Conservation (phyloP, 495 filamentous ascomycete genomes). For the Aspergillus incahuasiensis region DNA sequence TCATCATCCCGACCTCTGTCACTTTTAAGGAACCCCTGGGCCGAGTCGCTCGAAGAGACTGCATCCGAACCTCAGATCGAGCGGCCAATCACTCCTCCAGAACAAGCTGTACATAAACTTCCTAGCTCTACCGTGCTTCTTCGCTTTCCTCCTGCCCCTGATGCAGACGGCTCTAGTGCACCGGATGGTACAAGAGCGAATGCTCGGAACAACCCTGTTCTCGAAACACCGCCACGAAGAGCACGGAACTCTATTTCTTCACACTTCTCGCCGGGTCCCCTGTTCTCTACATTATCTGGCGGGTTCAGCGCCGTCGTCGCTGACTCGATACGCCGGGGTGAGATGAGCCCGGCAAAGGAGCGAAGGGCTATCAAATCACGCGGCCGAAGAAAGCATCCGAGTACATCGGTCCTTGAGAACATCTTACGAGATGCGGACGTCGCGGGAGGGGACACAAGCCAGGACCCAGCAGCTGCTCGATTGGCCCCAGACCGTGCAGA, state of each 20-base stretch:
- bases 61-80: constrained; percentile 21
- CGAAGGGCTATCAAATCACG: constrained; percentile 22
- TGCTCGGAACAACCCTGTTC: constrained; percentile 20
- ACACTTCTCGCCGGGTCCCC: constrained; percentile 45
- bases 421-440: constrained; percentile 18
- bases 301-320: constrained; percentile 57
- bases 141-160: constrained; percentile 36
- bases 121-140: constrained; percentile 37
- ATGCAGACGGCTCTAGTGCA: constrained; percentile 24
- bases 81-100: constrained; percentile 29
- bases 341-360: constrained; percentile 37
- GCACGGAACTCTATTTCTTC: constrained; percentile 37
- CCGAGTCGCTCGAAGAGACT: constrained; percentile 20
- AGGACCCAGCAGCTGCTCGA: constrained; percentile 13
- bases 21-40: constrained; percentile 42
- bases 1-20: constrained; percentile 30
- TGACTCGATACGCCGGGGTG: constrained; percentile 54
- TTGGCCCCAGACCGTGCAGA: constrained; percentile 12
- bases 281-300: constrained; percentile 49
- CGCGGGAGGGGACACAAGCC: constrained; percentile 9
- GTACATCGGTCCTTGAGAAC: constrained; percentile 25
- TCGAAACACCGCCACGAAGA: constrained; percentile 33
- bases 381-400: constrained; percentile 27
- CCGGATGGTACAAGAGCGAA: constrained; percentile 12
- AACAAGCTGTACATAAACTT: constrained; percentile 8